Evolutionary conservation across 2,329 filamentous ascomycete species (phyloP).

Genomic region (Nigrospora oryzae): DNA sequence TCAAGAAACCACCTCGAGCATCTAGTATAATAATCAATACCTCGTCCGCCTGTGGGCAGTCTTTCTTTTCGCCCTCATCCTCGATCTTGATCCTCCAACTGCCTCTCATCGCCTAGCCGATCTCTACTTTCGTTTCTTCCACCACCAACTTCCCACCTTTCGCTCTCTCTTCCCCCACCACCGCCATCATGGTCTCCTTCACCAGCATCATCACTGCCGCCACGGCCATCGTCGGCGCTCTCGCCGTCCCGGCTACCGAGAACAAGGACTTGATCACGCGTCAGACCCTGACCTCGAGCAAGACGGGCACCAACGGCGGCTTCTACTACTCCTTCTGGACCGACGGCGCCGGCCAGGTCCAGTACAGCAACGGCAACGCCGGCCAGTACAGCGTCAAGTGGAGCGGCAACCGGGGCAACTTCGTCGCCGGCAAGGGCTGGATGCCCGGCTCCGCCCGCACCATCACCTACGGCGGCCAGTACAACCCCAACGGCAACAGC

Average conservation of each 20-base stretch:
- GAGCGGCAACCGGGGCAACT: constrained; percentile 35
- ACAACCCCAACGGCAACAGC: constrained; percentile 37
- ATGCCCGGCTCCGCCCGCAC: constrained; percentile 19
- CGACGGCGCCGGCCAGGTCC: constrained; percentile 39
- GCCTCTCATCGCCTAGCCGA: background rate
- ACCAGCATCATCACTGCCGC: constrained; percentile 27
- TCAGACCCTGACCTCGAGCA: constrained; percentile 29
- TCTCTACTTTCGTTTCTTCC: background rate
- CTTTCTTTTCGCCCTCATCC: background rate
- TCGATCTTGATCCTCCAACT: background rate
- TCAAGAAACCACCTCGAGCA: too few relatives aligned
- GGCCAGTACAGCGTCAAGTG: constrained; percentile 41
- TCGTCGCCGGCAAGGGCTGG: constrained; percentile 43
- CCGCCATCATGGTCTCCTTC: constrained; percentile 29
- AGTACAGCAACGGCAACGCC: constrained; percentile 44
- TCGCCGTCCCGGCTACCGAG: constrained; percentile 26
- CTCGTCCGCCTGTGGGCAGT: too few relatives aligned
- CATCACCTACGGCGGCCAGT: constrained; percentile 40
- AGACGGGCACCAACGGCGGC: constrained; percentile 44
- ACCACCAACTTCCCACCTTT: background rate
- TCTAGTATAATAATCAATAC: too few relatives aligned
- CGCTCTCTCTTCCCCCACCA: background rate
- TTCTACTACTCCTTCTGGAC: constrained; percentile 56
- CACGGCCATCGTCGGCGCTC: constrained; percentile 20
- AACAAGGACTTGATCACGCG: constrained; percentile 23